Evolutionary conservation across 371 early-diverging fungal genomes (phyloP), one percentile per base, ranked within the genome.

Genomic region (Rhizopus arrhizus): DNA sequence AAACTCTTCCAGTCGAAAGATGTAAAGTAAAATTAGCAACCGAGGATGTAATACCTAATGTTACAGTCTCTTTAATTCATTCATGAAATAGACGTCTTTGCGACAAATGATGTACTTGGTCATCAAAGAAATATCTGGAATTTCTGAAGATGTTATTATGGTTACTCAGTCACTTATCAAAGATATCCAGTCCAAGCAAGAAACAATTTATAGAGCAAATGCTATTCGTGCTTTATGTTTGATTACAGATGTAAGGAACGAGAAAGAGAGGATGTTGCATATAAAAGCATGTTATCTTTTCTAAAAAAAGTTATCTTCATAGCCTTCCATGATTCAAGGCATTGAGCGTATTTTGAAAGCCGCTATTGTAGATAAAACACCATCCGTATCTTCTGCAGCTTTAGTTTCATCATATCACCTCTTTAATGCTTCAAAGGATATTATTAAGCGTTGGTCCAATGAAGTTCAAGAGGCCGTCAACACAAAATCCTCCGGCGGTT

Each of bases 281-380:
- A 22, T 22, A 36, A 12, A 12, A 55, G 47, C 50, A 22, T 42
- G 4, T 31, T 36, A 34, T 22, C 22, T 22, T 22, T 22, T 22
- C 22, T 22, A 22, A 22, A 22, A 22, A 22, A 22, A 22, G 22
- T 22, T 22, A 22, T 22, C 22, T 22, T 13, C 31, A 6, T 64
- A 94, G 92, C 87, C 89, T 28, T 91, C 95, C 40, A 97, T 94
- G 95, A 76, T 98, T 31, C 95, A 93, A 51, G 93, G 94, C 28
- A 89, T 97, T 62, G 99, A 99, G 78, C 88, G 98, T 57, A 92
- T 97, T 72, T 69, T 98, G 35, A 99, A 98, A 84, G 94, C 95
- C 32, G 94, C 97, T 0, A 95, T 99, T 70, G 96, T 98, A 38
- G 99, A 99, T 71, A 94, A 92, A 72, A 92, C 91, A 36, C 86